Base-by-base conservation (phyloP, 1,284 basidiomycete genomes). In the Somion occarium region DNA sequence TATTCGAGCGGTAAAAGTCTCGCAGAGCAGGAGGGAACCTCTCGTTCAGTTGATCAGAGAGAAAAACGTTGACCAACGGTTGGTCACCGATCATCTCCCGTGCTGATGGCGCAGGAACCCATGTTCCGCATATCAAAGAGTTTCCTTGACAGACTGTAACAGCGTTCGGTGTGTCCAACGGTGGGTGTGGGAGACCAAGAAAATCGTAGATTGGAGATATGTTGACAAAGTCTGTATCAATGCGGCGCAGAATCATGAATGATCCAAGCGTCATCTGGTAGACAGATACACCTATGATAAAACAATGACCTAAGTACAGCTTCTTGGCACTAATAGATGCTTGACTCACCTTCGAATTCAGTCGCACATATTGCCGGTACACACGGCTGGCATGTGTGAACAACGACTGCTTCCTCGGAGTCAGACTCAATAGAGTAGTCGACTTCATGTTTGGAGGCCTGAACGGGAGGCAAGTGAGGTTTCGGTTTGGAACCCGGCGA, bases 141-240 rank as follows among this genome's bases (percentile, higher is more conserved):
- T 76, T 80, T 11, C 80, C 78, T 50, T 64, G 65, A 38, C 66
- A 67, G n/a, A 82, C 68, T 3, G 70, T 61, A 4, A 70, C 71
- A 4, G 75, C 73, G 50, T 73, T 72, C 1, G 74, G 67, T 3
- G 75, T 69, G 12, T 68, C 64, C 37, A 67, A 53, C 3, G 71
- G 61, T 7, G 73, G 71, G 39, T 62, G 62, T 2, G 69, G 58
- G 26, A 70, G 57, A 46, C 71, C 67, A 48, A 77, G 66, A 54
- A 68, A 67, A 48, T 73, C 70, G 18, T 78, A 65, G 54, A 88
- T 79, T 24, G 79, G 75, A 30, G 81, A 74, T 42, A 86, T 70
- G 62, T 88, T 85, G 57, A 88, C 84, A 57, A 83, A 88, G 60
- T 85, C 82, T 23, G 83, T 83, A 66, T 88, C 85, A 48, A 86